A percentile compares a stretch with the other conserved stretches of the same genome.
Conservation (phyloP, 345 rosid genomes). For the Syzygium aromaticum region DNA sequence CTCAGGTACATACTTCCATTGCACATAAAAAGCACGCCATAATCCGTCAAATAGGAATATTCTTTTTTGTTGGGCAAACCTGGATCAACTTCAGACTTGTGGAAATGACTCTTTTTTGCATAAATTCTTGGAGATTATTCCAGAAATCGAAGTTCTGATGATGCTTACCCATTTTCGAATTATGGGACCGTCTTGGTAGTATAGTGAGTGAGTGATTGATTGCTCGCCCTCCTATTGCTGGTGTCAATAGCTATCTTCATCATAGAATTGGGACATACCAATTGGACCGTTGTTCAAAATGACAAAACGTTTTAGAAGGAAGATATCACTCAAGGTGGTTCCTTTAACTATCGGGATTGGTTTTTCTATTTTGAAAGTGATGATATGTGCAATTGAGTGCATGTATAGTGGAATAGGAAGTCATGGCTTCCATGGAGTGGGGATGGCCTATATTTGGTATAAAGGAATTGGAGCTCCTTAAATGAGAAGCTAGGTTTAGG, state of each 20-base stretch:
- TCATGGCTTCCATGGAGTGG: not conserved
- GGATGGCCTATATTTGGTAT: not conserved
- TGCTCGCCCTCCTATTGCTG: not conserved
- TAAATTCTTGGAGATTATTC: not conserved
- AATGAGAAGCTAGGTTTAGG: not conserved
- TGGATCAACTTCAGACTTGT: not conserved
- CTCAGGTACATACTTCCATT: constrained; percentile 38
- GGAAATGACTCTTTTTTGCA: not conserved
- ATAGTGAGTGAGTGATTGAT: not conserved
- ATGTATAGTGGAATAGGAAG: not conserved
- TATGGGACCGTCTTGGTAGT: not conserved
- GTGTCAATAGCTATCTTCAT: not conserved
- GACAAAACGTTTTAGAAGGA: not conserved
- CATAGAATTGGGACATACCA: not conserved
- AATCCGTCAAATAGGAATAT: not conserved
- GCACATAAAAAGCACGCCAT: not conserved
- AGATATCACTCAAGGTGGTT: not conserved
- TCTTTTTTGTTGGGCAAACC: not conserved
- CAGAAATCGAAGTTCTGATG: not conserved
- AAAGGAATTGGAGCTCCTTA: not conserved
- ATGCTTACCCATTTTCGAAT: not conserved
- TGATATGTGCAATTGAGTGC: not conserved
- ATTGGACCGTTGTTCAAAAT: not conserved
- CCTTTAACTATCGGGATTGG: not conserved
- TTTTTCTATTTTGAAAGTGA: not conserved